phyloP scores from a whole-genome alignment of 164 flowering plant species.

The Chimonanthus salicifolius region DNA sequence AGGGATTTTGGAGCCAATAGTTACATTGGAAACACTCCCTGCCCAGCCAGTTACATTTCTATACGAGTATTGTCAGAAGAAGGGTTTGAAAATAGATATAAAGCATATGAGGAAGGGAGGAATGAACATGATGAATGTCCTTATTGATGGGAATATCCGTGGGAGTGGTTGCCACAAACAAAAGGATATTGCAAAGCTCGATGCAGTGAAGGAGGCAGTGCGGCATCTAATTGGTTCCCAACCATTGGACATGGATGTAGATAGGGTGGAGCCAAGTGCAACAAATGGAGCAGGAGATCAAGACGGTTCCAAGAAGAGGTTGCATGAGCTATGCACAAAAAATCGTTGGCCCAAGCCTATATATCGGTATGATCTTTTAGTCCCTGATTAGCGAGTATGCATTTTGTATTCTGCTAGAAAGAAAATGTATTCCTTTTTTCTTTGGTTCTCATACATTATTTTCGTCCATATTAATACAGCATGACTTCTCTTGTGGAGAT shows the following conservation, averaged over 20 bases:
- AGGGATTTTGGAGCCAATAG: constrained; percentile 54
- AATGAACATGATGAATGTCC: constrained; percentile 33
- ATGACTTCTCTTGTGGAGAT: too few species aligned
- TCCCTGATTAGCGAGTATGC: not conserved
- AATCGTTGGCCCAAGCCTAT: constrained; percentile 49
- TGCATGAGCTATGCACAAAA: constrained; percentile 47
- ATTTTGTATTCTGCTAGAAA: too few species aligned
- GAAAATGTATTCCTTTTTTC: too few species aligned
- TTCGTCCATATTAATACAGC: too few species aligned
- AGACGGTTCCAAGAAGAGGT: constrained; percentile 48
- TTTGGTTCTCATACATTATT: too few species aligned
- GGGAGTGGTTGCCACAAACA: constrained; percentile 41
- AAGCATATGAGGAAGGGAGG: constrained; percentile 31
- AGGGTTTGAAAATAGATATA: constrained; percentile 44
- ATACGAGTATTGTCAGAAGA: constrained; percentile 54
- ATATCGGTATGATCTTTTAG: constrained; percentile 33
- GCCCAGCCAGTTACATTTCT: constrained; percentile 52
- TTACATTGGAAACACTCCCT: constrained; percentile 37
- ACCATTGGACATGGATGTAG: not conserved
- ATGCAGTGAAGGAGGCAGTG: constrained; percentile 51
- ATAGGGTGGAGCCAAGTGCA: not conserved
- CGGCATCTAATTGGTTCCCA: constrained; percentile 17
- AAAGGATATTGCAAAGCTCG: constrained; percentile 49
- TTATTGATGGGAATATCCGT: constrained; percentile 43
- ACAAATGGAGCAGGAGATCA: constrained; percentile 24